These are phyloP conservation scores for Cladosporium sphaerospermum DNA, from an alignment of 2,329 filamentous ascomycete genomes.

Conservation along the genomic window DNA sequence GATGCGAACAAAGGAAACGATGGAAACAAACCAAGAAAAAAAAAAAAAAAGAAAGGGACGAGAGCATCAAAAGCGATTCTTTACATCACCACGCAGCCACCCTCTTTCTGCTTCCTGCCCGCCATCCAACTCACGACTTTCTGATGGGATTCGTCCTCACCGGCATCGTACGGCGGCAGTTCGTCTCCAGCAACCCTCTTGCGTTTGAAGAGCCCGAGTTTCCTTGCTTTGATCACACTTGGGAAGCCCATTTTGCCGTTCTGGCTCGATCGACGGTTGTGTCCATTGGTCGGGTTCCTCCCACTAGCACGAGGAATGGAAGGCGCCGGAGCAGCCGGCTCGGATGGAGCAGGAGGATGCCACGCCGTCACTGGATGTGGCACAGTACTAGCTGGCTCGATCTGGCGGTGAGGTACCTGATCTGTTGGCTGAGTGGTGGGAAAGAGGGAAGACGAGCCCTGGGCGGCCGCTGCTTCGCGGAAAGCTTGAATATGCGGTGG, in stretches of 20 bases:
- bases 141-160: background rate
- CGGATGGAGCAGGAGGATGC: conserved; percentile 27
- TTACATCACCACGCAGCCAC: conserved; percentile 6
- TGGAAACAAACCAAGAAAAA: background rate
- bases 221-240: conserved; percentile 22
- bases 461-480: conserved; percentile 19
- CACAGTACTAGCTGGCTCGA: conserved; percentile 20
- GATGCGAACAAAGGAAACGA: background rate
- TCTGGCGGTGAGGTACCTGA: conserved; percentile 23
- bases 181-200: background rate
- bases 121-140: background rate
- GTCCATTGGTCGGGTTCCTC: background rate
- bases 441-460: conserved; percentile 21
- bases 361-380: conserved; percentile 30
- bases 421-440: conserved; percentile 20
- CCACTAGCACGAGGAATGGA: background rate
- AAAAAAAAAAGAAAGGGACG: background rate
- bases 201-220: conserved; percentile 23
- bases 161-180: background rate
- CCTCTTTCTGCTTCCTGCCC: conserved; percentile 1
- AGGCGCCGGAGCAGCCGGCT: conserved; percentile 2
- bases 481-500: conserved; percentile 30
- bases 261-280: conserved; percentile 6
- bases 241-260: conserved; percentile 18
- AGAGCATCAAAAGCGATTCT: background rate